Base-by-base conservation (phyloP, 2,329 filamentous ascomycete genomes). In the Knoxdaviesia proteae region DNA sequence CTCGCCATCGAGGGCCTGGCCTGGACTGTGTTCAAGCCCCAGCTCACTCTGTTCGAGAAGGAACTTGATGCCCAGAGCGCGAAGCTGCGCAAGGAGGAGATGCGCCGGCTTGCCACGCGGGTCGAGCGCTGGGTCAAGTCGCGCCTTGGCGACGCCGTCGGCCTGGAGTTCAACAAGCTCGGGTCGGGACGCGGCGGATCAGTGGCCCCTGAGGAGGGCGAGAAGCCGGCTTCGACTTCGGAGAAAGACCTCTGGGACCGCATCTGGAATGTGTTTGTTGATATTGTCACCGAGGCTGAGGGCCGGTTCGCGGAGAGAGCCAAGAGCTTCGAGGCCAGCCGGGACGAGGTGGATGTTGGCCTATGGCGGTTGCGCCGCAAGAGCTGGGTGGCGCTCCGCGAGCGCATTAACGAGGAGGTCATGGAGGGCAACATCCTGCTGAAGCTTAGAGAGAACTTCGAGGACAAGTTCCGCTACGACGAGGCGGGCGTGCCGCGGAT, bases 391-490 rank as follows among this genome's bases (percentile, higher is more conserved):
- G 87, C 88, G 9, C 67, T 98, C 47, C 74, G 84, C 39, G 79
- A 84, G 46, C 90, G 84, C 65, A 81, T 98, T 47, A 88, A 96
- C 34, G 90, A 98, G 55, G 90, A 98, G 61, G 84, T 94, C 55
- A 93, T 93, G 77, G 90, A 96, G 62, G 88, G 88, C 53, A 98
- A 96, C 55, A 77, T 98, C 43, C 65, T 96, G 34, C 68, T 96
- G 51, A 98, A 98, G 65, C 73, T 98, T 42, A 77, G 90, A 34
- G 90, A 98, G 60, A 96, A 94, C 63, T 98, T 98, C 51, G 90
- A 98, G 61, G 90, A 98, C 64, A 94, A 94, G 61, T 98, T 98
- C 71, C 80, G 90, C 49, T 98, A 98, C 53, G 90, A 98, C 53
- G 87, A 94, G 46, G 77, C 77, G 6, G 90, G 90, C 31, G 90